Base-by-base conservation (phyloP, 2,329 filamentous ascomycete species). In the Fusarium brachygibbosum region DNA sequence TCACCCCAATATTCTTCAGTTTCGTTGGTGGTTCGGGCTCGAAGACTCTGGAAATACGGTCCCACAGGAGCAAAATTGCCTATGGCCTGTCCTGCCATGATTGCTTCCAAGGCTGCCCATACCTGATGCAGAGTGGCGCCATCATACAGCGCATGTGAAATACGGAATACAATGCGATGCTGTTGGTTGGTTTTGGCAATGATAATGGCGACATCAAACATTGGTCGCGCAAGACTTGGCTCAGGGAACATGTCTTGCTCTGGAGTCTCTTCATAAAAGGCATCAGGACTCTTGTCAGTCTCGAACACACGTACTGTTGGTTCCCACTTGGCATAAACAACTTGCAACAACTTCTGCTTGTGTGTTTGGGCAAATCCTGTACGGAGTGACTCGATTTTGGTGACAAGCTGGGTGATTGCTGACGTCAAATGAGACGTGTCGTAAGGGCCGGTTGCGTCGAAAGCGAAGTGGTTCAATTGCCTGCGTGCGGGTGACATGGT, bases 171-270 rank as follows among this genome's bases (percentile, higher is more conserved):
- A 51, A 51, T 21, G 25, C 48, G 48, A 38, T 21, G 23, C 13
- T 51, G 48, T 23, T 51, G 34, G 16, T 14, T 51, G n/a, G 48
- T 8, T 51, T 38, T 17, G 34, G 34, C 25, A 38, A 14, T 51
- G 48, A 51, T 51, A 21, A 51, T 51, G 17, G 48, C 48, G 34
- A 51, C 48, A 38, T 51, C 48, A 21, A 51, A 51, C 48, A 51
- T 51, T 38, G 48, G 48, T 21, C 34, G 48, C 48, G 17, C 48
- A 38, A 38, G 48, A 29, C 17, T 51, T 51, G 48, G 48, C 35
- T 38, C 48, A 25, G 13, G 21, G 34, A 51, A 51, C 48, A 38
- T 51, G 23, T 51, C 48, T 51, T 37, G 34, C n/a, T 51, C 48
- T 38, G 23, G 17, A 29, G 23, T 51, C 34, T 38, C 34, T 29